Percentiles rank a stretch among this genome's conserved stretches.
phyloP scores from a whole-genome alignment of 2,329 filamentous ascomycete genomes.

The Septoria linicola region DNA sequence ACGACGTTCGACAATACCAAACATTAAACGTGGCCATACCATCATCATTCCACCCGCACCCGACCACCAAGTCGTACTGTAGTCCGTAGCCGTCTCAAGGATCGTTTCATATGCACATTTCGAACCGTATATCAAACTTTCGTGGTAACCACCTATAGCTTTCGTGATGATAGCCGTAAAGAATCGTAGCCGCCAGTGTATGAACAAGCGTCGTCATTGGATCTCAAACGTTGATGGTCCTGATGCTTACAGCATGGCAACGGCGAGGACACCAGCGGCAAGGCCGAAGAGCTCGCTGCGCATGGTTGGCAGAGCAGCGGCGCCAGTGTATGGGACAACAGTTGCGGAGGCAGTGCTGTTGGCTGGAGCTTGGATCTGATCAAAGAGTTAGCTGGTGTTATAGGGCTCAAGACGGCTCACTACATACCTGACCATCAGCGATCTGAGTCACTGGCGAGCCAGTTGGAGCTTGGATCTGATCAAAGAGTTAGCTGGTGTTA shows the following conservation, averaged over 20 bases:
- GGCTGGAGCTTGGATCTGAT: conserved; percentile 31
- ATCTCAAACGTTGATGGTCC: background rate
- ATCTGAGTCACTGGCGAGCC: conserved; percentile 31
- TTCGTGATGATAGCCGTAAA: conserved; percentile 9
- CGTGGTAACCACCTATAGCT: conserved; percentile 1
- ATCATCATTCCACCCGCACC: background rate
- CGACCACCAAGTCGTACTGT: conserved; percentile 4
- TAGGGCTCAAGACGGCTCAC: no score
- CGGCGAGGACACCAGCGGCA: conserved; percentile 34
- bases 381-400: no score
- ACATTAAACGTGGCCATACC: conserved; percentile 10
- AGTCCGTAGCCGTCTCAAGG: conserved; percentile 11
- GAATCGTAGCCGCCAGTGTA: conserved; percentile 18
- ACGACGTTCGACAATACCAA: conserved; percentile 3
- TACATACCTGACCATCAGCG: conserved; percentile 31
- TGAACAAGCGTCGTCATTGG: background rate
- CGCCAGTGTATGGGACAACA: conserved; percentile 34
- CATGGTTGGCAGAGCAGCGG: conserved; percentile 30
- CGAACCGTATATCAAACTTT: conserved; percentile 27
- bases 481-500: no score
- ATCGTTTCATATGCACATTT: conserved; percentile 31
- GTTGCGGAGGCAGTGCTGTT: conserved; percentile 20
- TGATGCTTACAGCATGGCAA: conserved; percentile 33
- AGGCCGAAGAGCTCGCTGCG: conserved; percentile 32
- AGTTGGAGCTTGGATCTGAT: conserved; percentile 31